Conservation (phyloP, 345 rosid species). For the Physaria fendleri region DNA sequence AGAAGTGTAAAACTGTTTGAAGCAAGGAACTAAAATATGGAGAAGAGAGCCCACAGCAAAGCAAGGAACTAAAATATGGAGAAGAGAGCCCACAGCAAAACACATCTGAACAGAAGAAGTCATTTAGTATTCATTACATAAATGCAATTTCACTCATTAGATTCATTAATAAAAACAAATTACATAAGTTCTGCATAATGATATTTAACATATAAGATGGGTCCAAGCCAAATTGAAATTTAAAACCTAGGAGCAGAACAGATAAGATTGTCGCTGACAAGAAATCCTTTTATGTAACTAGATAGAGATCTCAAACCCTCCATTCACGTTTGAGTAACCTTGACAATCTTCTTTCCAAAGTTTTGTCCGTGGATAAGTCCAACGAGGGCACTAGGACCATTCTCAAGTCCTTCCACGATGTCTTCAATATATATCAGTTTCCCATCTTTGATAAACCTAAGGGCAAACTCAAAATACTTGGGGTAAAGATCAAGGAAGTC, state of each 20-base stretch:
- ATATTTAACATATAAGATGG: no score
- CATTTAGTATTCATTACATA: no score
- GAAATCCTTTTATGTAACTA: no score
- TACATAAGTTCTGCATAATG: no score
- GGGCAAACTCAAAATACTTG: conserved; percentile 30
- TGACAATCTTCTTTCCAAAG: conserved; percentile 40
- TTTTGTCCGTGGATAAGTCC: conserved; percentile 38
- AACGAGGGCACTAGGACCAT: conserved; percentile 38
- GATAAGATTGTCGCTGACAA: no score
- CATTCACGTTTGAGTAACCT: conserved; percentile 28
- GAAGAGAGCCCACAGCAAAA: neutral
- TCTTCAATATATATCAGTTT: conserved; percentile 41
- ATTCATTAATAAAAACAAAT: no score
- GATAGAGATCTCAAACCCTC: no score
- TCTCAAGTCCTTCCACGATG: conserved; percentile 44
- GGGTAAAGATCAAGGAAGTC: conserved; percentile 29
- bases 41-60: conserved; percentile 6
- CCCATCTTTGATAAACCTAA: conserved; percentile 31
- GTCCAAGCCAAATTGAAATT: no score
- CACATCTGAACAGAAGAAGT: neutral
- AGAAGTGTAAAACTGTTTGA: neutral
- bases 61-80: conserved; percentile 11
- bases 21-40: conserved; percentile 14
- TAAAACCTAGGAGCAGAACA: no score
- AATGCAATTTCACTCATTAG: no score